phyloP scores from a whole-genome alignment of 2,329 filamentous ascomycete species.

The Aspergillus hortae region DNA sequence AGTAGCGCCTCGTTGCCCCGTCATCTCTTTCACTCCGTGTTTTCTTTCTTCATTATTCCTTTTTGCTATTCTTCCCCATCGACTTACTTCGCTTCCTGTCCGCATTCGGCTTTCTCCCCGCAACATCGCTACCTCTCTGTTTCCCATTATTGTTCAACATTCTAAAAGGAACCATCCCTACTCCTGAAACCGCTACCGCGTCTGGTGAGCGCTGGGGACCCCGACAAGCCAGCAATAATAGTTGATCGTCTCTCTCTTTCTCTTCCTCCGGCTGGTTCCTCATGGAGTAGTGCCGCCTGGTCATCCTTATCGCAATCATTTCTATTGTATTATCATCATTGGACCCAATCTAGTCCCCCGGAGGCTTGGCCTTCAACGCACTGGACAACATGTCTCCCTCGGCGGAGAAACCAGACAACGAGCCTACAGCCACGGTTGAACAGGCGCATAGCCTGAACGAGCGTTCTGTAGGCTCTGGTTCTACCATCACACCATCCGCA shows the following conservation, averaged over 20 bases:
- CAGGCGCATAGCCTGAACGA: slow-evolving; percentile 15
- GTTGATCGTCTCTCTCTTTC: not conserved
- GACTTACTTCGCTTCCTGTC: too few relatives aligned
- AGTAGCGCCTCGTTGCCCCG: too few relatives aligned
- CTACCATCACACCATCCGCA: slow-evolving; percentile 15
- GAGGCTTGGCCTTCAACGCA: not conserved
- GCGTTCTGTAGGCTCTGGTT: slow-evolving; percentile 19
- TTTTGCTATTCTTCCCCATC: too few relatives aligned
- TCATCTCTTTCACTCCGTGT: too few relatives aligned
- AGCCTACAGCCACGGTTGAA: slow-evolving; percentile 1
- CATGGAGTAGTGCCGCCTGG: slow-evolving; percentile 12
- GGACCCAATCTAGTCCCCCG: not conserved
- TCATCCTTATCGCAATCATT: not conserved
- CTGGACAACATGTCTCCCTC: not conserved
- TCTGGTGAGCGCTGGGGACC: not conserved
- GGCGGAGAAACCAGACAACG: slow-evolving; percentile 2
- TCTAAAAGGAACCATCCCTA: too few relatives aligned
- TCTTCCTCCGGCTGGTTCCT: not conserved
- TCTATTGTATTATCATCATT: not conserved
- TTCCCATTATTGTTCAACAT: too few relatives aligned
- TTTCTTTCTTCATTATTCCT: too few relatives aligned
- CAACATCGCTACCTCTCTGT: too few relatives aligned
- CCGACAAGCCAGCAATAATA: not conserved
- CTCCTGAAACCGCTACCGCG: not conserved
- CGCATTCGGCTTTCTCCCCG: too few relatives aligned